Evolutionary conservation across 768 basidiomycete species (phyloP).

Genomic region (Leucosporidium yakuticum): DNA sequence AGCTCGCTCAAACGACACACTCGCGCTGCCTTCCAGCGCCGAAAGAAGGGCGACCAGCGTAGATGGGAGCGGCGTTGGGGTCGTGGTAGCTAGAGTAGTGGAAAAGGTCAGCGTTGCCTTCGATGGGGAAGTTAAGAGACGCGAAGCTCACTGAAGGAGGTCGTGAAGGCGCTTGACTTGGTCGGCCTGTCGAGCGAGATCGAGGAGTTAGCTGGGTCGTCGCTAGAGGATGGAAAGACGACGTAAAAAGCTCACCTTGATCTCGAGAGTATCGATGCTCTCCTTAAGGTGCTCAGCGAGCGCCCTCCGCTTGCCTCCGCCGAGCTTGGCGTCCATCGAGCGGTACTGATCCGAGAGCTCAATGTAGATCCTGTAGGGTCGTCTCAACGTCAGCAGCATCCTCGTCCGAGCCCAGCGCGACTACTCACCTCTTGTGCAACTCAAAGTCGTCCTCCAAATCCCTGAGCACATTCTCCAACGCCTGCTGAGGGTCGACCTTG

Average conservation of each 20-base stretch:
- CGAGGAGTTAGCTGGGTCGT: slow-evolving; percentile 1
- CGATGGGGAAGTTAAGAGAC: not conserved
- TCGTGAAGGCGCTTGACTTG: slow-evolving; percentile 90
- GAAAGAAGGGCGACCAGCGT: not conserved
- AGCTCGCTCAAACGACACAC: not conserved
- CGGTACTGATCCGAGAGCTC: slow-evolving; percentile 92
- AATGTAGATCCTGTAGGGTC: slow-evolving; percentile 64
- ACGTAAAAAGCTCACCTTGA: slow-evolving; percentile 54
- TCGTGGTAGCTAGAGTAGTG: not conserved
- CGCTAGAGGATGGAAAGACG: not conserved
- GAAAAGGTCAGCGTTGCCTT: not conserved
- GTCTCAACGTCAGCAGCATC: not conserved
- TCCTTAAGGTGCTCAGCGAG: slow-evolving; percentile 82
- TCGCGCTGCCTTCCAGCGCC: not conserved
- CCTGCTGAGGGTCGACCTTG: slow-evolving; percentile 74
- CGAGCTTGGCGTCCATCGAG: slow-evolving; percentile 73
- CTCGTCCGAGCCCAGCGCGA: too few species aligned
- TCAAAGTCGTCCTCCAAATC: slow-evolving; percentile 93
- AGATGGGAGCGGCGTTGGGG: not conserved
- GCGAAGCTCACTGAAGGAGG: slow-evolving; percentile 56
- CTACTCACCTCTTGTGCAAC: slow-evolving; percentile 79
- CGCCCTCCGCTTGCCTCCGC: slow-evolving; percentile 73
- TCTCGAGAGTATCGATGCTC: slow-evolving; percentile 84
- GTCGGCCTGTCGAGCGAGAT: slow-evolving; percentile 59
- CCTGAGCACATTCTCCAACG: slow-evolving; percentile 70